Evolutionary conservation across 2,329 filamentous ascomycete species (phyloP), one percentile per base, ranked within the genome.

Genomic region (Aspergillus flavus): DNA sequence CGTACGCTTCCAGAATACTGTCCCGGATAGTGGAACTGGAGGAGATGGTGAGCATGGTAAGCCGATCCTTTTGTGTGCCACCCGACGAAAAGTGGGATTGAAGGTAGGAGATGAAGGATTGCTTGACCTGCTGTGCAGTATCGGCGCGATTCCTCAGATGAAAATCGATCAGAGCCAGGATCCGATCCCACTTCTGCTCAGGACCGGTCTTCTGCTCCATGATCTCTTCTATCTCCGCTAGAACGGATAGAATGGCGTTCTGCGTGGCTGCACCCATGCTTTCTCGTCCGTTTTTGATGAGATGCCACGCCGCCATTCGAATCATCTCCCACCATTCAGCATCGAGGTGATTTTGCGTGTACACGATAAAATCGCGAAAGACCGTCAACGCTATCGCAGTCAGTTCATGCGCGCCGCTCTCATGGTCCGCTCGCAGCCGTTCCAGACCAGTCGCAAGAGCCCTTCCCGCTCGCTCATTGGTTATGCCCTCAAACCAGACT

Each of bases 271-370:
- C 84, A 1, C 84, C 84, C 87, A 91, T 91, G 71, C 84, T 88
- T 65, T 88, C 86, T n/a, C 87, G 82, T 0, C 87, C 86, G 59
- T 88, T 87, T 69, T 88, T 88, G 75, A 85, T 87, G 1, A 91
- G 76, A 72, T 89, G 85, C 85, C 89, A 91, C 2, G 83, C 85
- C 2, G 80, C 81, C 77, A 85, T 82, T 16, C 85, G 80, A n/a
- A 85, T 72, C 32, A 80, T 81, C 30, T 73, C 74, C 87, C 87
- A 91, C 82, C 86, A 88, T 7, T 72, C 74, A 4, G 65, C 60
- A 2, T 71, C 65, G 11, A 71, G 58, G 1, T 68, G 64, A 1
- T 65, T 64, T 1, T 66, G 54, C n/a, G 68, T 62, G 50, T 74
- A 67, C 21, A 64, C 57, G n/a, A 79, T 55, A 3, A 88, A 77